Percentiles rank a stretch among this genome's conserved stretches.
Evolutionary conservation across 768 basidiomycete genomes (phyloP).

Genomic region (Lyophyllum decastes): DNA sequence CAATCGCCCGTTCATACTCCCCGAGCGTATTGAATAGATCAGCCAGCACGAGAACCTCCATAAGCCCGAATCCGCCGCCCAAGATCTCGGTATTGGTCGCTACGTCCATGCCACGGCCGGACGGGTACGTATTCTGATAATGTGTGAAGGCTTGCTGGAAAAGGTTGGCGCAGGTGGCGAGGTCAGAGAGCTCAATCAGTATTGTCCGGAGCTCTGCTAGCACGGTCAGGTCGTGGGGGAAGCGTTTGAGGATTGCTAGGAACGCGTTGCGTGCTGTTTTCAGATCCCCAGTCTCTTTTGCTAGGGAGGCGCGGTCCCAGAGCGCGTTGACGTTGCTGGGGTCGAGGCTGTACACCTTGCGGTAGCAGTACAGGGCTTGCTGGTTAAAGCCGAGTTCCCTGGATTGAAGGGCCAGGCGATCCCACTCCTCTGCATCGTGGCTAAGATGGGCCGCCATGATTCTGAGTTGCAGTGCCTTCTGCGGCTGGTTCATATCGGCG

Average conservation of each 20-base stretch:
- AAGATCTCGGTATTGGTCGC: conserved; percentile 26
- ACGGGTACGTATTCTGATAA: conserved; percentile 53
- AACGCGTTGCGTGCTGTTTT: conserved; percentile 67
- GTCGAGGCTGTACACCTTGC: conserved; percentile 78
- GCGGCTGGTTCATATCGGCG: conserved; percentile 64
- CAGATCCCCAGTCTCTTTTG: conserved; percentile 73
- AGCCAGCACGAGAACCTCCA: conserved; percentile 81
- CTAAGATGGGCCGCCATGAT: conserved; percentile 91
- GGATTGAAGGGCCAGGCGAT: conserved; percentile 72
- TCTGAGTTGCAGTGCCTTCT: conserved; percentile 77
- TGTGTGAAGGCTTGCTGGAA: conserved; percentile 76
- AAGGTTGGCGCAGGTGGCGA: conserved; percentile 61
- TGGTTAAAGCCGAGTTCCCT: conserved; percentile 75
- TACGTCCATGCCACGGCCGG: conserved; percentile 35
- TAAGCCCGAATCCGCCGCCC: conserved; percentile 58
- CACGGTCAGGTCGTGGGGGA: conserved; percentile 79
- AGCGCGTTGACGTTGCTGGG: conserved; percentile 82
- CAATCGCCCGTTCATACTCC: conserved; percentile 67
- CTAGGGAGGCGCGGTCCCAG: conserved; percentile 86
- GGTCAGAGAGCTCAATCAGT: conserved; percentile 72
- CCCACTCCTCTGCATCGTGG: conserved; percentile 88
- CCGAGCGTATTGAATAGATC: conserved; percentile 79
- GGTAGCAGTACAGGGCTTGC: conserved; percentile 90
- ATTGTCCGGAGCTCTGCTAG: conserved; percentile 78
- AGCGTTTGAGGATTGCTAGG: conserved; percentile 68